Evolutionary conservation across 2,329 filamentous ascomycete genomes (phyloP).

Genomic region (Whalleya microplaca): DNA sequence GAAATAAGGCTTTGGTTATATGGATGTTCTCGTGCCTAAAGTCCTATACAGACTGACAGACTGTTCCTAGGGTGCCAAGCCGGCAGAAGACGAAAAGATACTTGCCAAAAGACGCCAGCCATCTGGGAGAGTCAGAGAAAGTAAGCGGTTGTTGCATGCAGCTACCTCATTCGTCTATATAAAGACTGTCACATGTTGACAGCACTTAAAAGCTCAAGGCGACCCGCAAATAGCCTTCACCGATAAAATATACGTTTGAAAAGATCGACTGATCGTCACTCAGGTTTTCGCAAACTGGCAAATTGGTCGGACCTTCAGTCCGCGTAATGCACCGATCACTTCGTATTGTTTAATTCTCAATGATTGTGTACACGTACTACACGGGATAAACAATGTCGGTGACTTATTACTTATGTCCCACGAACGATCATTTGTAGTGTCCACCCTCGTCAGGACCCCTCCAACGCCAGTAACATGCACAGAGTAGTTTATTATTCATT

Average conservation of each 20-base stretch:
- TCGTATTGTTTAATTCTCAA: slow-evolving; percentile 5
- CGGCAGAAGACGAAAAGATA: slow-evolving; percentile 20
- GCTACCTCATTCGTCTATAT: neutral
- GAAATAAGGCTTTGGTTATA: neutral
- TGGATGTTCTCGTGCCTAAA: neutral
- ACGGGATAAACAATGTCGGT: neutral
- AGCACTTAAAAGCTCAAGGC: slow-evolving; percentile 11
- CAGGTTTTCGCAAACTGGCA: slow-evolving; percentile 8
- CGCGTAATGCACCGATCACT: slow-evolving; percentile 8
- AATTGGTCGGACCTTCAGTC: slow-evolving; percentile 15
- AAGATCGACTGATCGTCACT: slow-evolving; percentile 17
- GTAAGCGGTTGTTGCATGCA: neutral
- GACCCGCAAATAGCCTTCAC: slow-evolving; percentile 13
- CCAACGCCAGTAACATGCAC: neutral
- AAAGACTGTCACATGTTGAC: slow-evolving; percentile 15
- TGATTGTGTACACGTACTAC: neutral
- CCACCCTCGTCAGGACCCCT: neutral
- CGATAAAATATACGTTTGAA: slow-evolving; percentile 12
- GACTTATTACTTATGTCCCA: neutral
- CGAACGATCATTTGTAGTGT: neutral
- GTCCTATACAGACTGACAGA: slow-evolving; percentile 12
- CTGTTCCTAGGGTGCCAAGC: slow-evolving; percentile 21
- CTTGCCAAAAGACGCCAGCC: neutral
- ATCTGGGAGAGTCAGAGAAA: neutral
- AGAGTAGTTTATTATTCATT: no score